phyloP scores from a whole-genome alignment of 2,329 filamentous ascomycete species.

The Gaeumannomyces sp. region DNA sequence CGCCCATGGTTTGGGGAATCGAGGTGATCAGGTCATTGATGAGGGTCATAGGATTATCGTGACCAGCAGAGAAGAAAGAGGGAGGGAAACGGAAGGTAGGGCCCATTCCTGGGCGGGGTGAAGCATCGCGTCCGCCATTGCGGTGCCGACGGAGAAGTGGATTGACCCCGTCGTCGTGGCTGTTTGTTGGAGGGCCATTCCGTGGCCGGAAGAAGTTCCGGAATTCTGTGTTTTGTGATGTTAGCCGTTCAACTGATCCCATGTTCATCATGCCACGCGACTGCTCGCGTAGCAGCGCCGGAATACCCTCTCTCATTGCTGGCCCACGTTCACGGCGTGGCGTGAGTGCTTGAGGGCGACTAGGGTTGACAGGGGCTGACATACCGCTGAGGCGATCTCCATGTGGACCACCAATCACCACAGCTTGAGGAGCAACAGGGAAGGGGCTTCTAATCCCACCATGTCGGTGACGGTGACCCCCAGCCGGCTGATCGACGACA shows the following conservation, averaged over 20 bases:
- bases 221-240: slow-evolving; percentile 32
- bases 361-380: slow-evolving; percentile 18
- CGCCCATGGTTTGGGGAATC: slow-evolving; percentile 21
- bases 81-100: slow-evolving; percentile 19
- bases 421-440: slow-evolving; percentile 36
- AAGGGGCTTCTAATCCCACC: slow-evolving; percentile 51
- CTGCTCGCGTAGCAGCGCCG: too few species aligned
- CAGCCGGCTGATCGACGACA: slow-evolving; percentile 43
- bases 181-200: slow-evolving; percentile 48
- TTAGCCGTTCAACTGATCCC: neutral
- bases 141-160: slow-evolving; percentile 68
- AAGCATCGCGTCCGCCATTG: slow-evolving; percentile 35
- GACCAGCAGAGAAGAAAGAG: slow-evolving; percentile 31
- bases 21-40: slow-evolving; percentile 52
- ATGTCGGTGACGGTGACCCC: slow-evolving; percentile 49
- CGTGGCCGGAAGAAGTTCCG: slow-evolving; percentile 43
- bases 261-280: neutral
- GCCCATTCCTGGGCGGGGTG: slow-evolving; percentile 36
- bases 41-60: slow-evolving; percentile 51
- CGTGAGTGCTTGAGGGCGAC: neutral
- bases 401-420: slow-evolving; percentile 47
- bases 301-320: too few species aligned
- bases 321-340: too few species aligned
- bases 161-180: slow-evolving; percentile 76
- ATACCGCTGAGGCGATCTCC: slow-evolving; percentile 48